These are phyloP conservation scores for Yarrowia sp. DNA, from an alignment of 805 yeast genomes.

Conservation along the genomic window DNA sequence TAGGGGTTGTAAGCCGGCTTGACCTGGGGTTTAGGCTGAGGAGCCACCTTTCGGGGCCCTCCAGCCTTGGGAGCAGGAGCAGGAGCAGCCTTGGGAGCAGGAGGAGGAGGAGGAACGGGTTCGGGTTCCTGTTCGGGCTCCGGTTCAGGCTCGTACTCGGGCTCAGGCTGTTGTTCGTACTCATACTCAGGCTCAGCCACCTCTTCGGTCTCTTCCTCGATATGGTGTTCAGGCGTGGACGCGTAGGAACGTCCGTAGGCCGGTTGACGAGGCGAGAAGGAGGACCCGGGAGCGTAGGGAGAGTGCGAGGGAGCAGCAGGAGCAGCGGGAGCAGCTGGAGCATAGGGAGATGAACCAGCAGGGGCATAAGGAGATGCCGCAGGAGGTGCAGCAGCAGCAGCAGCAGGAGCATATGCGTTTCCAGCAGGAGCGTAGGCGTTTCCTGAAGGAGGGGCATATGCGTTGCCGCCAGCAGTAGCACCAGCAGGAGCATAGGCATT, in stretches of 20 bases:
- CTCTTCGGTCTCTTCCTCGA: conserved; percentile 2
- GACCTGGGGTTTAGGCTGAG: conserved; percentile 1
- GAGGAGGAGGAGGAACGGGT: neutral
- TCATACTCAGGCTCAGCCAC: neutral
- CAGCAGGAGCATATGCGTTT: neutral
- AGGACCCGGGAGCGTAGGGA: neutral
- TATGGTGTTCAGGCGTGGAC: conserved; percentile 14
- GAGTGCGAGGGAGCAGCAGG: no score
- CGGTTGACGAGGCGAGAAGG: conserved; percentile 12
- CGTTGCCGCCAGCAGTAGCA: conserved; percentile 32
- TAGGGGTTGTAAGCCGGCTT: conserved; percentile 17
- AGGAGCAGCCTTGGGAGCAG: neutral
- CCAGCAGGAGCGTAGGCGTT: conserved; percentile 1
- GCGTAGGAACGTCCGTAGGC: conserved; percentile 20
- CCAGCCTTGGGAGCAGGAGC: neutral
- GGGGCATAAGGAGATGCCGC: neutral
- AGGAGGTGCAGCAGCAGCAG: neutral
- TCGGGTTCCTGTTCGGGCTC: neutral
- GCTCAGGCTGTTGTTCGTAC: neutral
- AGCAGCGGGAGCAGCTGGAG: conserved; percentile 2
- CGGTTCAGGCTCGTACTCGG: neutral
- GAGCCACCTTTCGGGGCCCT: conserved; percentile 6
- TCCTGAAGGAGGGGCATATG: conserved; percentile 1
- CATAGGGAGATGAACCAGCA: neutral
- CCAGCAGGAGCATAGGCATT: conserved; percentile 28